These are phyloP conservation scores for Penicillium flavigenum DNA, from an alignment of 495 filamentous ascomycete genomes.

Conservation along the genomic window DNA sequence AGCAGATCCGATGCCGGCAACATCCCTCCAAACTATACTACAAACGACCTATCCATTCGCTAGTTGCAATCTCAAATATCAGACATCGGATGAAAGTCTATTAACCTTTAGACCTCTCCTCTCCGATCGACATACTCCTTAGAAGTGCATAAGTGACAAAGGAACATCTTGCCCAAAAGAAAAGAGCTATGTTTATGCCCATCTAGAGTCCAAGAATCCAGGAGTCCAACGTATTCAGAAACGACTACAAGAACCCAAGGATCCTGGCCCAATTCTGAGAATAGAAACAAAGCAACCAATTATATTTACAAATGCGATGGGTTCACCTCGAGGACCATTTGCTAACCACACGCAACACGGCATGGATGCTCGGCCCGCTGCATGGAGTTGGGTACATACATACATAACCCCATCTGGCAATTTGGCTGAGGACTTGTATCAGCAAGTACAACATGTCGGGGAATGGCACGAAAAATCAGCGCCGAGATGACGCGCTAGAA, in stretches of 20 bases:
- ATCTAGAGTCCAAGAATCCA: not conserved
- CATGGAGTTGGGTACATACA: conserved; percentile 21
- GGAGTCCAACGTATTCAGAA: not conserved
- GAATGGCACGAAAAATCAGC: conserved; percentile 3
- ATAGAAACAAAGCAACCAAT: not conserved
- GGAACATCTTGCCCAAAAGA: not conserved
- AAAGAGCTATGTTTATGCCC: not conserved
- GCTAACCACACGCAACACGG: conserved; percentile 2
- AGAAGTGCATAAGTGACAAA: not conserved
- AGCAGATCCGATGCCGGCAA: not conserved
- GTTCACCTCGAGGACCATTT: conserved; percentile 3
- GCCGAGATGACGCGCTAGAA: conserved; percentile 18
- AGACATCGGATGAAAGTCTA: not conserved
- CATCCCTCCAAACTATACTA: not conserved
- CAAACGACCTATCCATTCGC: not conserved
- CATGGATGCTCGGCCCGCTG: conserved; percentile 30
- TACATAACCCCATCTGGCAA: conserved; percentile 19
- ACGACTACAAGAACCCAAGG: not conserved
- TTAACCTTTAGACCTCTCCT: not conserved
- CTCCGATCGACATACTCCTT: not conserved
- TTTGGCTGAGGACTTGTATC: conserved; percentile 6
- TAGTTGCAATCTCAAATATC: conserved; percentile 7
- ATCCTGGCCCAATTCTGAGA: conserved; percentile 5
- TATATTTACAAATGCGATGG: not conserved
- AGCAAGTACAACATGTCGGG: conserved; percentile 16